phyloP scores from a whole-genome alignment of 2,329 filamentous ascomycete genomes.

The Macrophomina phaseolina region DNA sequence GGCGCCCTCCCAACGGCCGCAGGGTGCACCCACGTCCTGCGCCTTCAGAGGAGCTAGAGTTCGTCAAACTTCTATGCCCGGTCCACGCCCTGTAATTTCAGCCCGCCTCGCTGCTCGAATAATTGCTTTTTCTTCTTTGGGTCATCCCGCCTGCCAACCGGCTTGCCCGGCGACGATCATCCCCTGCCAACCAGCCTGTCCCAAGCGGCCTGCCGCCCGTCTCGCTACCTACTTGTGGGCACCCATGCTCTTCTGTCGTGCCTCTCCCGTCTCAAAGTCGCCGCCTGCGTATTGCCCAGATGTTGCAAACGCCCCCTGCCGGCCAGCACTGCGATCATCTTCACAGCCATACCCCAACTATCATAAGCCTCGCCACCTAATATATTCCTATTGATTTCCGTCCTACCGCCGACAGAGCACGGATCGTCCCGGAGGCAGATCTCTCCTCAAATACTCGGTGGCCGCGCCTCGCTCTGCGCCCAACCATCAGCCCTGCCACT shows the following conservation, averaged over 20 bases:
- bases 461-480: neutral
- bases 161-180: slow-evolving; percentile 17
- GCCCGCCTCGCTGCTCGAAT: slow-evolving; percentile 11
- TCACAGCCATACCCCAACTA: neutral
- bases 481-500: neutral
- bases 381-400: neutral
- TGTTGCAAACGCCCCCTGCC: slow-evolving; percentile 2
- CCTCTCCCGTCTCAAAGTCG: neutral
- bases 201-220: neutral
- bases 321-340: neutral
- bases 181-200: neutral
- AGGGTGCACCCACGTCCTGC: slow-evolving; percentile 5
- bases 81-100: slow-evolving; percentile 18
- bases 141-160: neutral
- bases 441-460: slow-evolving; percentile 3
- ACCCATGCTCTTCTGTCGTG: slow-evolving; percentile 2
- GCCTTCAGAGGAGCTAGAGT: neutral
- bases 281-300: neutral
- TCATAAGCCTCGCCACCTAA: neutral
- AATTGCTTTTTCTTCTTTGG: slow-evolving; percentile 6
- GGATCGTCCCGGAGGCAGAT: slow-evolving; percentile 12
- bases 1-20: slow-evolving; percentile 18
- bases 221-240: slow-evolving; percentile 10
- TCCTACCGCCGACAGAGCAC: slow-evolving; percentile 9
- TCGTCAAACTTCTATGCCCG: neutral